Evolutionary conservation across 768 basidiomycete species (phyloP), one percentile per base, ranked within the genome.

Genomic region (Lenzites betulinus): DNA sequence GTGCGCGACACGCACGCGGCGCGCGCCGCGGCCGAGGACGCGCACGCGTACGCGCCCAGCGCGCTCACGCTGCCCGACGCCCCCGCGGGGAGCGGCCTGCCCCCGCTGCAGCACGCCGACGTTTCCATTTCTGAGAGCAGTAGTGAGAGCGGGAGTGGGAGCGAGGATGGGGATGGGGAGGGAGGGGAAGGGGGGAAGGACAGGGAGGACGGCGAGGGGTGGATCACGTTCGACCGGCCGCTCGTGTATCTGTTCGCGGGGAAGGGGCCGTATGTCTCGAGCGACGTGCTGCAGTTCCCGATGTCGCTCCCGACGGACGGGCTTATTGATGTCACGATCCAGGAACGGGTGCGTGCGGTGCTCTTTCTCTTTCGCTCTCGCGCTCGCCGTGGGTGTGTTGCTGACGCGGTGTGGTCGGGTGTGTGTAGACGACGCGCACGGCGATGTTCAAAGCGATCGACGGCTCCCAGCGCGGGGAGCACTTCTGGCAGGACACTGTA

Each of bases 251-350:
- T 91, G 39, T 90, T 83, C 68, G 90, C 87, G 7, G 92, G 92
- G 6, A 88, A 92, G 72, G 88, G 89, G 20, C 90, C 92, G 6
- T 92, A 84, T 73, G 87, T 90, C 42, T 55, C 60, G 52, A 88
- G 88, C 18, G 87, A 89, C 58, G 78, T 89, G 38, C 88, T 93
- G 87, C 85, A 91, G 25, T 95, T 93, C 69, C 93, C 92, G 0
- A 86, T 91, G 3, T 90, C 90, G 22, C 70, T 88, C 51, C 89
- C 91, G 0, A 83, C 89, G 60, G 91, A 95, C 67, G 91, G 92
- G 0, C 71, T 86, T 30, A 85, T 94, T 53, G 92, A 93, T 66
- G 71, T 94, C 43, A 80, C 82, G 43, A 78, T 82, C 39, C 86
- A 92, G 77, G 81, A 83, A 55, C 64, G 78, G 58, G 92, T 90